Percentiles rank a stretch among this genome's conserved stretches.
These are phyloP conservation scores for Platismatia glauca DNA, from an alignment of 495 filamentous ascomycete genomes.

Conservation along the genomic window DNA sequence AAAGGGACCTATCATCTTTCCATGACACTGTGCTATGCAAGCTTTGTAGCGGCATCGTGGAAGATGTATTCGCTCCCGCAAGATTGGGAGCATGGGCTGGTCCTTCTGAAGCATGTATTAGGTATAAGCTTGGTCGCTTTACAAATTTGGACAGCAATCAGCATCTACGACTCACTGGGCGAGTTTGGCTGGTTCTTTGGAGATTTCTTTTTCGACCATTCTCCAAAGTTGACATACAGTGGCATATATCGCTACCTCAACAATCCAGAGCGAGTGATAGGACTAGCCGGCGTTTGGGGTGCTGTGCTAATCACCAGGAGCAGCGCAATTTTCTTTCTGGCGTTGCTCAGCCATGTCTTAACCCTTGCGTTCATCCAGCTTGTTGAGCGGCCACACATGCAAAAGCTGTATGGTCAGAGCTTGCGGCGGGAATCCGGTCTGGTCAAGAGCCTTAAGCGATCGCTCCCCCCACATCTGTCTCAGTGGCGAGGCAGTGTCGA, in stretches of 20 bases:
- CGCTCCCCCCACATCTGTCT: conserved; percentile 70
- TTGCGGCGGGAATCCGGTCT: conserved; percentile 82
- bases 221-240: conserved; percentile 82
- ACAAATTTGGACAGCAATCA: conserved; percentile 86
- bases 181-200: conserved; percentile 99
- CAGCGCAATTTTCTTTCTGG: conserved; percentile 70
- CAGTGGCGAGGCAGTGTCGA: conserved; percentile 78
- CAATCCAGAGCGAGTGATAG: conserved; percentile 90
- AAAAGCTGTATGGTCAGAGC: conserved; percentile 84
- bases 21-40: conserved; percentile 77
- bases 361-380: conserved; percentile 84
- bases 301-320: conserved; percentile 87
- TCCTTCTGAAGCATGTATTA: conserved; percentile 76
- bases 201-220: conserved; percentile 86
- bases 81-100: conserved; percentile 77
- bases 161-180: conserved; percentile 91
- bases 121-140: conserved; percentile 72
- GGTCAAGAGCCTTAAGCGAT: conserved; percentile 78
- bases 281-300: conserved; percentile 93
- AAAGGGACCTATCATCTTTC: conserved; percentile 92
- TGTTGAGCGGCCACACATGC: conserved; percentile 96
- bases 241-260: conserved; percentile 98
- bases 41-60: conserved; percentile 85
- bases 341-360: conserved; percentile 74
- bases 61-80: conserved; percentile 86